Evolutionary conservation across 345 rosid species (phyloP).

Genomic region (Gynandropsis gynandra): DNA sequence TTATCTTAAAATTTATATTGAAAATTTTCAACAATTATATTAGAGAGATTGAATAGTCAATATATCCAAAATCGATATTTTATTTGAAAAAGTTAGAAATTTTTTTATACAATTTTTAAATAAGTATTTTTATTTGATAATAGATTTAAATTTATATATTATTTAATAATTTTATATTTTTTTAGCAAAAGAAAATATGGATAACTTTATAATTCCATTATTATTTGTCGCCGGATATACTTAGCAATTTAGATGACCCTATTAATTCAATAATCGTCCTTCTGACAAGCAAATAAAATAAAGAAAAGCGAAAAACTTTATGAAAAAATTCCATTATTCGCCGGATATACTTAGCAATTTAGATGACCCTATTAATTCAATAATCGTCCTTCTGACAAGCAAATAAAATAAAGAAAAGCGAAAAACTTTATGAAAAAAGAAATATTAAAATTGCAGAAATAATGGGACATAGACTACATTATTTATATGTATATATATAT

Average conservation of each 20-base stretch:
- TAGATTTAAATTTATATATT: too few relatives aligned
- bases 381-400: background rate
- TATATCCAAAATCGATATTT: too few relatives aligned
- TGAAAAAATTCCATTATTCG: slow-evolving; percentile 20
- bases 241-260: slow-evolving; percentile 1
- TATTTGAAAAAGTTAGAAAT: too few relatives aligned
- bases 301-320: slow-evolving; percentile 10
- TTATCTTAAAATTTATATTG: too few relatives aligned
- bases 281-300: slow-evolving; percentile 4
- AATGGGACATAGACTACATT: too few relatives aligned
- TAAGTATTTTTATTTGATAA: too few relatives aligned
- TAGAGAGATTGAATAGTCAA: too few relatives aligned
- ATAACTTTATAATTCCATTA: background rate
- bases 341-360: slow-evolving; percentile 13
- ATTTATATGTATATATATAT: too few relatives aligned
- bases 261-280: slow-evolving; percentile 6
- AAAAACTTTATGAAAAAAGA: slow-evolving; percentile 13
- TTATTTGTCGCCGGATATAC: slow-evolving; percentile 20
- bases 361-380: slow-evolving; percentile 12
- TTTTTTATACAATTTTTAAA: too few relatives aligned
- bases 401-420: slow-evolving; percentile 10
- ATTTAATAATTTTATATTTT: too few relatives aligned
- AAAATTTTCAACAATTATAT: too few relatives aligned
- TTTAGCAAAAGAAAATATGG: background rate
- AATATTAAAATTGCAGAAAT: slow-evolving; percentile 15